phyloP scores from a whole-genome alignment of 306 rosid genomes.

The Comarum palustre region DNA sequence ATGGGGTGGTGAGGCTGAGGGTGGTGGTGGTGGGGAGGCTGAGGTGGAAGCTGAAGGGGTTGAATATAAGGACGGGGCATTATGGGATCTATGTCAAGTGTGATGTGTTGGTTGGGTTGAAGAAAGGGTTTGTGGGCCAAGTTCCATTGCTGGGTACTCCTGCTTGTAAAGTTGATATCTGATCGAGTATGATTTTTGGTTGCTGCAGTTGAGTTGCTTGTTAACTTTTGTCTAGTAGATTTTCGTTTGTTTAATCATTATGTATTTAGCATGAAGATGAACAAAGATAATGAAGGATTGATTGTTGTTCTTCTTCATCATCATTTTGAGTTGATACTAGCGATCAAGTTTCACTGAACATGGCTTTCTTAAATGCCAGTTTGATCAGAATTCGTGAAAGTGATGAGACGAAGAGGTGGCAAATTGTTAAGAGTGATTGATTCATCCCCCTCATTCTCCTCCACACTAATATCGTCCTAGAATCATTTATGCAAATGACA shows the following conservation, averaged over 20 bases:
- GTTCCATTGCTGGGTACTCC: slow-evolving; percentile 67
- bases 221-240: background rate
- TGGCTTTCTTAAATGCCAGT: background rate
- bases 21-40: slow-evolving; percentile 61
- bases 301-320: background rate
- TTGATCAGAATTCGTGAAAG: background rate
- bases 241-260: background rate
- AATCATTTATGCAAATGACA: slow-evolving; percentile 11
- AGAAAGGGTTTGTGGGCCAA: slow-evolving; percentile 70
- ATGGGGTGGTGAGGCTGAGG: slow-evolving; percentile 62
- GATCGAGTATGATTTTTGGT: slow-evolving; percentile 14
- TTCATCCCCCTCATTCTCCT: too few relatives aligned
- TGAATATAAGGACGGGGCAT: slow-evolving; percentile 51
- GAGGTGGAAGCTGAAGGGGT: slow-evolving; percentile 64
- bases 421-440: too few relatives aligned
- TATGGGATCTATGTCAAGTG: slow-evolving; percentile 59
- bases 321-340: background rate
- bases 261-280: slow-evolving; percentile 8
- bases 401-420: slow-evolving; percentile 2
- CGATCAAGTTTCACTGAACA: background rate
- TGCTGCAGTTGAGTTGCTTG: background rate
- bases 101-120: slow-evolving; percentile 62
- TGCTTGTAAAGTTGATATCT: slow-evolving; percentile 57
- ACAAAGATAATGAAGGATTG: background rate
- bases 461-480: background rate